Conservation (phyloP, 1,139 yeast species). For the Waltiozyma sp. region DNA sequence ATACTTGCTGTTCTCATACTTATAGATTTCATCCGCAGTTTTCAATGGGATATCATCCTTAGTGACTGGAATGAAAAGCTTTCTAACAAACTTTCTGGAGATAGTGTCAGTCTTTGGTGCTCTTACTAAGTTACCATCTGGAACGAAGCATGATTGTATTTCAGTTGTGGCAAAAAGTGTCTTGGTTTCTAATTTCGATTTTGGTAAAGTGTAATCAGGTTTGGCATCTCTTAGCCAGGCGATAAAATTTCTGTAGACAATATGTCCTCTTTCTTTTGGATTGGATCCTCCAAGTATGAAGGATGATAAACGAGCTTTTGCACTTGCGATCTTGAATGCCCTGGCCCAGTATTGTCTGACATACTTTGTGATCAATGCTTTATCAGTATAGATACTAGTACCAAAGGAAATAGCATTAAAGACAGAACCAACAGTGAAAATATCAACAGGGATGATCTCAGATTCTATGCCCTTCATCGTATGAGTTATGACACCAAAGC, state of each 20-base stretch:
- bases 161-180: conserved; percentile 30
- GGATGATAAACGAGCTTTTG: conserved; percentile 60
- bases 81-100: conserved; percentile 50
- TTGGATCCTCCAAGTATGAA: conserved; percentile 61
- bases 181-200: conserved; percentile 36
- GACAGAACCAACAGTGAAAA: not conserved
- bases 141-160: conserved; percentile 46
- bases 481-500: conserved; percentile 57
- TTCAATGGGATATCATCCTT: conserved; percentile 59
- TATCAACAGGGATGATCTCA: conserved; percentile 10
- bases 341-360: conserved; percentile 48
- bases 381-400: conserved; percentile 1
- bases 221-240: conserved; percentile 28
- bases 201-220: conserved; percentile 57
- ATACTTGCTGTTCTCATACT: conserved; percentile 9
- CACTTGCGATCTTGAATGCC: conserved; percentile 47
- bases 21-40: conserved; percentile 24
- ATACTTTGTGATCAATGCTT: conserved; percentile 19
- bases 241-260: conserved; percentile 43
- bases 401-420: conserved; percentile 6
- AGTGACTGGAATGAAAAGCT: conserved; percentile 72
- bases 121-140: conserved; percentile 72
- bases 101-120: conserved; percentile 81
- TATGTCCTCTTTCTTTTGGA: conserved; percentile 66
- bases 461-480: conserved; percentile 15